These are phyloP conservation scores for Leccinum rimulosum DNA, from an alignment of 768 basidiomycete genomes.

Conservation along the genomic window DNA sequence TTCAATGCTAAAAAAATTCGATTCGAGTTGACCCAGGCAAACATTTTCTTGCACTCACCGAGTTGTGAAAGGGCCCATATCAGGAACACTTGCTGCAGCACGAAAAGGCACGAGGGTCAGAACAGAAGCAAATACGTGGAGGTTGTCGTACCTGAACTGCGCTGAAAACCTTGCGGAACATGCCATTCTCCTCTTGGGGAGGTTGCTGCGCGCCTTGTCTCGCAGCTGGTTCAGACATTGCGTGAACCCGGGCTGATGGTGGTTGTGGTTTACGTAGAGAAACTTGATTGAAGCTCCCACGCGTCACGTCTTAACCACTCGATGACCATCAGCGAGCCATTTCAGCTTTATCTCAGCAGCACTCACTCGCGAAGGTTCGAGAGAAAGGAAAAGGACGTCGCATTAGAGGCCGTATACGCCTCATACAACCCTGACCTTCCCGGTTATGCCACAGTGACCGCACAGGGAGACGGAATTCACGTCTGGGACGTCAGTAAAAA, in stretches of 20 bases:
- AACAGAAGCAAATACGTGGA: constrained; percentile 1
- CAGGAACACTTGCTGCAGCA: constrained; percentile 61
- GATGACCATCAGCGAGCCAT: constrained; percentile 29
- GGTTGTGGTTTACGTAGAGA: neutral
- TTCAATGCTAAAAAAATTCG: constrained; percentile 39
- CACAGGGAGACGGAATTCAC: constrained; percentile 74
- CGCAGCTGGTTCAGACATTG: constrained; percentile 26
- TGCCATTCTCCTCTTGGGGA: constrained; percentile 32
- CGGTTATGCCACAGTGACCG: constrained; percentile 63
- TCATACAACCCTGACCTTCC: constrained; percentile 33
- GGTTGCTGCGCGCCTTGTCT: constrained; percentile 19
- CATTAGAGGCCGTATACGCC: constrained; percentile 17
- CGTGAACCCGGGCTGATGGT: constrained; percentile 6
- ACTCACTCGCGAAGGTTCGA: constrained; percentile 9
- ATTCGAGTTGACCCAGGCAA: neutral
- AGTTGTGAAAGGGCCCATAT: constrained; percentile 66
- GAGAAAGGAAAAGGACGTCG: neutral
- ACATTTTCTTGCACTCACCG: constrained; percentile 38
- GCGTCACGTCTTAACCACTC: constrained; percentile 18
- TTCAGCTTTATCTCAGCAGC: constrained; percentile 28
- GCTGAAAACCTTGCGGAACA: constrained; percentile 35
- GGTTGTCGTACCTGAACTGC: constrained; percentile 41
- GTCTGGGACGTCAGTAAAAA: constrained; percentile 59
- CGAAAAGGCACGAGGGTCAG: constrained; percentile 5
- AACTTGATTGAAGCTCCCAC: constrained; percentile 20